Evolutionary conservation across 2,329 filamentous ascomycete genomes (phyloP), one percentile per base, ranked within the genome.

Genomic region (Ophiostoma sp.): DNA sequence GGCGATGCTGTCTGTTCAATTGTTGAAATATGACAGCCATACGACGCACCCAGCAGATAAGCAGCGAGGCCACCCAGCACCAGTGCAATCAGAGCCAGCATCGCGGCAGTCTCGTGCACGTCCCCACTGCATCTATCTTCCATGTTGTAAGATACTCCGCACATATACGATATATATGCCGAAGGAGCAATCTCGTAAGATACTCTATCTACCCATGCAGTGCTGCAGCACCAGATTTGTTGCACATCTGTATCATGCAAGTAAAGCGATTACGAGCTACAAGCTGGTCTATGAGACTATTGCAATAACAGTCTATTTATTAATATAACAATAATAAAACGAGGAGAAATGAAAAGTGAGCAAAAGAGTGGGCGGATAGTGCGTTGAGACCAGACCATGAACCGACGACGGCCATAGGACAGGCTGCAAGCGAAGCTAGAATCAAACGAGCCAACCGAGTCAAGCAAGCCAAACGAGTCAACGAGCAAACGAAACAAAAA

Each of bases 291-390:
- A 27, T 27, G 27, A 27, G 27, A 27, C 2, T 27, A 27, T 27
- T 27, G 27, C 27, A 27, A 27, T 27, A 27, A 27, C 27, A 27
- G 1, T 27, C 27, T 27, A 27, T 27, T 27, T 27, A 47, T 27
- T 27, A 47, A 55, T 55, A 9, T 27, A 55, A 55, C 27, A 58
- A 49, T 18, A n/a, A 14, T 14, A 49, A 45, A 45, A 9, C 42
- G 45, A 16, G 12, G 5, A 8, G 38, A 60, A 6, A 60, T 58
- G 52, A 60, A 60, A 38, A 60, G 27, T 60, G 55, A 60, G 55
- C 55, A 60, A 60, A 60, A 60, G 55, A 38, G 55, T 60, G 55
- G 55, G 55, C 42, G 42, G 42, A 12, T 44, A 27, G 42, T 44
- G 42, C 27, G 27, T 40, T 27, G 18, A 27, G 55, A 27, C 55